These are phyloP conservation scores for Scheffersomyces insectosa DNA, from an alignment of 1,139 yeast genomes.

Conservation along the genomic window DNA sequence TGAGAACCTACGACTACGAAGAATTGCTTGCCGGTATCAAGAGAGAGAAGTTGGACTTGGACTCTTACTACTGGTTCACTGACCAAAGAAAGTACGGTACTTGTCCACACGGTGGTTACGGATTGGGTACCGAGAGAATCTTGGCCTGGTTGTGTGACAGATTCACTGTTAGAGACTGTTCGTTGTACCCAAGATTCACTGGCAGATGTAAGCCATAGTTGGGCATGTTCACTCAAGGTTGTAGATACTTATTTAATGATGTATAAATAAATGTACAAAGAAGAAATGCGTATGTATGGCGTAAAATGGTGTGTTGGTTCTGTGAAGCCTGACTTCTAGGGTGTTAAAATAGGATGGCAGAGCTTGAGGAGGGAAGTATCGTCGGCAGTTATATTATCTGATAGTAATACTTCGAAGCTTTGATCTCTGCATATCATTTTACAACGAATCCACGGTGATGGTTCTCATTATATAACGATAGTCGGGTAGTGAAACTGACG, in stretches of 20 bases:
- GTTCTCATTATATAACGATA: no score
- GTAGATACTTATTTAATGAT: no score
- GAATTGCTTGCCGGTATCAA: slow-evolving; percentile 88
- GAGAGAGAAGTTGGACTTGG: slow-evolving; percentile 84
- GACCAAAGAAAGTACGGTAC: slow-evolving; percentile 98
- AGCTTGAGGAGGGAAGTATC: no score
- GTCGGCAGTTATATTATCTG: no score
- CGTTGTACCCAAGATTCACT: slow-evolving; percentile 94
- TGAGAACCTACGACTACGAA: slow-evolving; percentile 86
- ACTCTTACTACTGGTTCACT: slow-evolving; percentile 89
- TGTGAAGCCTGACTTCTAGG: no score
- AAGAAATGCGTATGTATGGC: background rate
- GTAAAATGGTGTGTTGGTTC: background rate
- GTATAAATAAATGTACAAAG: no score
- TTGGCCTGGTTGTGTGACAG: slow-evolving; percentile 98
- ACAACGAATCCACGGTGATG: no score
- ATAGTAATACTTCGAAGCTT: no score
- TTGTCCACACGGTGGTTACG: slow-evolving; percentile 98
- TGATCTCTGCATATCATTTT: no score
- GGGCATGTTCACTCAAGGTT: no score
- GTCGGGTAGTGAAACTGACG: no score
- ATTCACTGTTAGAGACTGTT: slow-evolving; percentile 96
- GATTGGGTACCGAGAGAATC: slow-evolving; percentile 96
- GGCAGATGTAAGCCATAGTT: slow-evolving; percentile 92
- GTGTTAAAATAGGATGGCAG: no score